Conservation (phyloP, 495 filamentous ascomycete species). For the Chlorociboria aeruginascens region DNA sequence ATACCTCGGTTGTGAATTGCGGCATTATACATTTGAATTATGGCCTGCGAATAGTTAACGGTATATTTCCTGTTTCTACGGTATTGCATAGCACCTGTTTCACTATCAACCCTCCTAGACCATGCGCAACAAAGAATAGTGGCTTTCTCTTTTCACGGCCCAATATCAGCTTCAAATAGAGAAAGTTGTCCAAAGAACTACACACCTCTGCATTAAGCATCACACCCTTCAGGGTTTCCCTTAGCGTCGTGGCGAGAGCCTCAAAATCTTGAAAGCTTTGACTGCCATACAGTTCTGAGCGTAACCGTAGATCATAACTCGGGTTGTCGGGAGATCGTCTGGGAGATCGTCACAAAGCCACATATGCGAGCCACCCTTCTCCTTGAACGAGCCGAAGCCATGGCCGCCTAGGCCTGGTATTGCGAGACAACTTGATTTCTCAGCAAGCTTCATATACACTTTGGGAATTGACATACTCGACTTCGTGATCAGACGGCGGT, state of each 20-base stretch:
- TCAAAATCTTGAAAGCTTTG: slow-evolving; percentile 9
- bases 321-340: slow-evolving; percentile 25
- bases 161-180: no score
- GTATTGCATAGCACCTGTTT: no score
- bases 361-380: slow-evolving; percentile 9
- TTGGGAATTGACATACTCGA: neutral
- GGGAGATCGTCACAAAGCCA: slow-evolving; percentile 26
- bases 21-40: no score
- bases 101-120: no score
- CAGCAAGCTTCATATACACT: neutral
- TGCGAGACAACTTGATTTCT: slow-evolving; percentile 13
- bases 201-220: no score
- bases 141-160: no score
- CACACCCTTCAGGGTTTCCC: no score
- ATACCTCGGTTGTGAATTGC: no score
- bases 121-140: no score
- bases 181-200: no score
- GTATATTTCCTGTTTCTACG: no score
- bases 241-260: slow-evolving; percentile 9
- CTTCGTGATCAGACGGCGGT: neutral
- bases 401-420: slow-evolving; percentile 21
- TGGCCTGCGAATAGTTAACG: no score
- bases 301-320: slow-evolving; percentile 32
- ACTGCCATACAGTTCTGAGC: slow-evolving; percentile 18
- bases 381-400: slow-evolving; percentile 25